Base-by-base conservation (phyloP, 768 basidiomycete genomes). In the Macrolepiota fuliginosa region DNA sequence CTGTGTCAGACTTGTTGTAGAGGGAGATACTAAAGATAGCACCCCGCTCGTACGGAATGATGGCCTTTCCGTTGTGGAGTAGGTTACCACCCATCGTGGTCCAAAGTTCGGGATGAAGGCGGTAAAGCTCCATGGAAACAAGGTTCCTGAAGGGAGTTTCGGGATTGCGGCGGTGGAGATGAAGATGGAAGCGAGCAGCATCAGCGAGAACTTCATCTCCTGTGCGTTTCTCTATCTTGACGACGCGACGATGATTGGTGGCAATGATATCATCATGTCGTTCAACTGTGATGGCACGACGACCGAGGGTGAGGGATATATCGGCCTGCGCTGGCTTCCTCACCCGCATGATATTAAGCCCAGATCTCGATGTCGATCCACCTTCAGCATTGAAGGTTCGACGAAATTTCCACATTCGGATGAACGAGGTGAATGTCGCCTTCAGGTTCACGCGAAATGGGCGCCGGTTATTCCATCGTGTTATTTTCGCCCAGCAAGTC, bases 181-280 rank as follows among this genome's bases (percentile, higher is more conserved):
- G 85, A 54, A 83, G 78, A 61, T 85, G 79, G 70, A 86, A 87
- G 36, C 78, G 80, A 6, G 86, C 84, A 5, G 85, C 85, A 51
- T 82, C 83, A 60, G 83, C 79, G 25, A 87, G 72, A 35, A 84
- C 73, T 62, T 82, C 77, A 24, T 73, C 52, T 12, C 67, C 69
- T 35, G 65, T 61, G 64, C 70, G 63, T 24, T 71, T 72, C 40
- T 73, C 71, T 57, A 83, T 73, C 62, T 73, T 74, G 29, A 83
- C 66, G 32, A 73, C 69, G 22, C 72, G 75, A 25, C 72, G 73
- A 47, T 73, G 71, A 60, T 72, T 72, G 24, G 75, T 63, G 32
- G 76, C 68, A 40, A 79, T 67, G 50, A 79, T 71, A 2, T 78
- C 74, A 53, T 83, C 79, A 60, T 80, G 79, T 32, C 79, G 75